These are phyloP conservation scores for Spiraea crenata DNA, from an alignment of 331 rosid species.

Conservation along the genomic window DNA sequence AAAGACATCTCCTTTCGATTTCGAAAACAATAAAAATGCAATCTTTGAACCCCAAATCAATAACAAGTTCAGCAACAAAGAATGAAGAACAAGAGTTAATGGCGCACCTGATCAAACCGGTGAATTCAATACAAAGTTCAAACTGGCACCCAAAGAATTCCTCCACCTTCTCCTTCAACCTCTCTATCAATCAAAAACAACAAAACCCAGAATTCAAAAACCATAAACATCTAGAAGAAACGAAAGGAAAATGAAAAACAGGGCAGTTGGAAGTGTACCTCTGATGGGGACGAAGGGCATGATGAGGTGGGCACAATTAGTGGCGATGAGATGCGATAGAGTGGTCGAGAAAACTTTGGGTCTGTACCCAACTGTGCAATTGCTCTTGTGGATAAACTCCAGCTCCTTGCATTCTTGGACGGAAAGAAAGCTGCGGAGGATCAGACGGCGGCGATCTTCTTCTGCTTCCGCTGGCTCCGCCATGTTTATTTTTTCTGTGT, in stretches of 20 bases:
- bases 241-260: background rate
- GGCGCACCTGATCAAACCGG: slow-evolving; percentile 82
- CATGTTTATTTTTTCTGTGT: background rate
- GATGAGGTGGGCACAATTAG: slow-evolving; percentile 64
- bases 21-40: too few relatives aligned
- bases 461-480: background rate
- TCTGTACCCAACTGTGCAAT: slow-evolving; percentile 85
- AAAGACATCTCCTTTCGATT: too few relatives aligned
- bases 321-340: slow-evolving; percentile 78
- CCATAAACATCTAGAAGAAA: background rate
- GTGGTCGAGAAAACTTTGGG: slow-evolving; percentile 83
- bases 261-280: slow-evolving; percentile 30
- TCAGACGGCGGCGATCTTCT: slow-evolving; percentile 43
- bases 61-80: background rate
- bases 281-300: slow-evolving; percentile 77
- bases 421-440: slow-evolving; percentile 50
- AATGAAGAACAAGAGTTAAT: background rate
- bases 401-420: slow-evolving; percentile 67
- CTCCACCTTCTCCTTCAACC: slow-evolving; percentile 86
- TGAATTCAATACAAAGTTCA: slow-evolving; percentile 84
- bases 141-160: slow-evolving; percentile 76
- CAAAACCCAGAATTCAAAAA: slow-evolving; percentile 13
- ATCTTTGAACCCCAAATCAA: too few relatives aligned
- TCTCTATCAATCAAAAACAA: slow-evolving; percentile 44
- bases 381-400: slow-evolving; percentile 84